Conservation (phyloP, 176 grass and related monocot genomes). For the Aechmea fasciata region DNA sequence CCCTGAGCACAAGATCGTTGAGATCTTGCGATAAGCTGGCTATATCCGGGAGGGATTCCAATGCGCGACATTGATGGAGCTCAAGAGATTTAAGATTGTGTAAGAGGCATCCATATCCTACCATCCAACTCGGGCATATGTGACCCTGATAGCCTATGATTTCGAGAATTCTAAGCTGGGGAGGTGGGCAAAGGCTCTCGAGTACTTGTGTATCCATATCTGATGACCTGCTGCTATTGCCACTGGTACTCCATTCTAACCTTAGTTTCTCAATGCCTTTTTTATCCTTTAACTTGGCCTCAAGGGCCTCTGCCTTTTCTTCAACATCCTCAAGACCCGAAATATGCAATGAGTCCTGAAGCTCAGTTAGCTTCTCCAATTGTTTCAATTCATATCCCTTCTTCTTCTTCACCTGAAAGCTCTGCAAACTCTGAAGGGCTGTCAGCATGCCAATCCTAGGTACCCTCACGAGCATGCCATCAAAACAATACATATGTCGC, state of each 20-base stretch:
- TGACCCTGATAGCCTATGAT: conserved; percentile 6
- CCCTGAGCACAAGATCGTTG: not conserved
- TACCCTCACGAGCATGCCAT: too few species aligned
- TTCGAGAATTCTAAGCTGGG: not conserved
- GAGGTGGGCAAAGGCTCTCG: conserved; percentile 8
- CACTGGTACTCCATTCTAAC: not conserved
- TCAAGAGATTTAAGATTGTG: conserved; percentile 4
- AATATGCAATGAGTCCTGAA: not conserved
- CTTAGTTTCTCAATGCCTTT: not conserved
- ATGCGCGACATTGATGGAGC: not conserved
- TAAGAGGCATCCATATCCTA: not conserved
- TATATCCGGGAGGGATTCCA: not conserved
- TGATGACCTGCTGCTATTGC: not conserved
- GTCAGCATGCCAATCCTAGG: conserved; percentile 3
- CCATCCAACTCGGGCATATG: conserved; percentile 7
- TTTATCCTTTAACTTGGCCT: not conserved
- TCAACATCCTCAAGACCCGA: not conserved
- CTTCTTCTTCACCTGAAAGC: not conserved
- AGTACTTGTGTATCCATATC: not conserved
- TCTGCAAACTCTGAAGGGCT: not conserved
- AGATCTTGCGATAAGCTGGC: not conserved
- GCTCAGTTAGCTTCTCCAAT: conserved; percentile 12
- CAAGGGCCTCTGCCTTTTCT: not conserved
- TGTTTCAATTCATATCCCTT: conserved; percentile 15
- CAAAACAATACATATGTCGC: too few species aligned